Base-by-base conservation (phyloP, 805 yeast genomes). In the Pichia phayaonensis region DNA sequence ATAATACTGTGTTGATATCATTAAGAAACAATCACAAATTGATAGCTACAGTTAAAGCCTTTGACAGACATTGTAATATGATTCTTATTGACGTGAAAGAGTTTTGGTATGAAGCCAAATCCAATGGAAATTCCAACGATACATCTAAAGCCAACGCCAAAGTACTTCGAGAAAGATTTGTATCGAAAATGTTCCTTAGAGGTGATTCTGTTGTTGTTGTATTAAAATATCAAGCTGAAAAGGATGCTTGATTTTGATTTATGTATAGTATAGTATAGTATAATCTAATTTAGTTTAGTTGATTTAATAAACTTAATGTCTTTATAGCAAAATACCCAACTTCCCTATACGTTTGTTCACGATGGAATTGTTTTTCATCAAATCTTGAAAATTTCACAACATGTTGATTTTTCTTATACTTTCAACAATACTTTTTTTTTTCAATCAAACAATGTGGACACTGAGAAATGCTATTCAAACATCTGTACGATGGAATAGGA, bases 201-300 rank as follows among this genome's bases (percentile, higher is more conserved):
- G 99, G 99, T 2, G 99, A 94, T 67, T 86, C 96, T 0, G 96
- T 94, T 21, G 86, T 94, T 50, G 83, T 94, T 31, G 81, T 94
- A 8, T 72, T 87, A 39, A 65, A 57, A 42, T 63, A 64, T 42
- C 47, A 44, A 16, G 46, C 26, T 5, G 39, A 38, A 18, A 8
- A 36, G 4, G 40, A 36, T 36, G 21, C 7, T 18, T 31, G 36
- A 31, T 16, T 13, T 31, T 36, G 11, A 8, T 36, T n/a, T 36
- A 29, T 29, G 34, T 29, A 29, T 11, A 13, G 34, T 29, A 29
- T 11, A 13, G 34, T 29, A 29, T 29, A 29, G 29, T 29, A n/a
- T n/a, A n/a, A n/a, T n/a, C n/a, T n/a, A n/a, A n/a, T n/a, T n/a
- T n/a, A n/a, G n/a, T n/a, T n/a, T n/a, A n/a, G n/a, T n/a, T n/a